phyloP scores from a whole-genome alignment of 208 protist genomes.

The Trypanosoma mega region DNA sequence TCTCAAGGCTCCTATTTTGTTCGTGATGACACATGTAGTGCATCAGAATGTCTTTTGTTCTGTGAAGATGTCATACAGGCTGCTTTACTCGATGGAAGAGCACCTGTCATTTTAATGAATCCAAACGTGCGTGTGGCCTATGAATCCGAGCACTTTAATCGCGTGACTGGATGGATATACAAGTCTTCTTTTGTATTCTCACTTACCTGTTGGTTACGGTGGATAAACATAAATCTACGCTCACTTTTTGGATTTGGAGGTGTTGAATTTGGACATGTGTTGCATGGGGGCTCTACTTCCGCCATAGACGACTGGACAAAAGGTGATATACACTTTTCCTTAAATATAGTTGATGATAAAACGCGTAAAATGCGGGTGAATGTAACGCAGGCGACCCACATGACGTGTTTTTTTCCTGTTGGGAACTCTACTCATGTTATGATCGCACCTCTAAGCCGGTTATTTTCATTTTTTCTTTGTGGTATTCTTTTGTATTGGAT shows the following conservation, averaged over 20 bases:
- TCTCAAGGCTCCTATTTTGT: conserved; percentile 1
- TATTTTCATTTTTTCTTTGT: neutral
- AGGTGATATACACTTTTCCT: neutral
- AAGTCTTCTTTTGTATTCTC: conserved; percentile 2
- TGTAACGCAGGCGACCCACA: neutral
- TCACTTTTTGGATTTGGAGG: neutral
- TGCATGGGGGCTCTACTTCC: neutral
- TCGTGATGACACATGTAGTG: conserved; percentile 45
- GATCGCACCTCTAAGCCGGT: neutral
- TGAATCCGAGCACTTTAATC: conserved; percentile 44
- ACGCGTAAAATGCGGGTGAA: neutral
- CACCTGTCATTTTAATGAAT: conserved; percentile 70
- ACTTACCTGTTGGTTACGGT: neutral
- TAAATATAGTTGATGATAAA: neutral
- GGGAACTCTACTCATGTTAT: neutral
- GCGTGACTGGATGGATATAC: conserved; percentile 16
- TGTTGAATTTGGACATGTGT: neutral
- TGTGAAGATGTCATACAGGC: conserved; percentile 66
- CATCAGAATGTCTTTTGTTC: conserved; percentile 72
- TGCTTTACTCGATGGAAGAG: conserved; percentile 35
- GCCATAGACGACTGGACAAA: conserved; percentile 8
- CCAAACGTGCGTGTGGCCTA: conserved; percentile 67
- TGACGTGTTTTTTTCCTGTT: conserved; percentile 5
- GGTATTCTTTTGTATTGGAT: neutral
- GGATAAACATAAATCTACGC: neutral